Percentiles rank a stretch among this genome's conserved stretches.
These are phyloP conservation scores for Ustilago esculenta DNA, from an alignment of 1,284 basidiomycete species.

Conservation along the genomic window DNA sequence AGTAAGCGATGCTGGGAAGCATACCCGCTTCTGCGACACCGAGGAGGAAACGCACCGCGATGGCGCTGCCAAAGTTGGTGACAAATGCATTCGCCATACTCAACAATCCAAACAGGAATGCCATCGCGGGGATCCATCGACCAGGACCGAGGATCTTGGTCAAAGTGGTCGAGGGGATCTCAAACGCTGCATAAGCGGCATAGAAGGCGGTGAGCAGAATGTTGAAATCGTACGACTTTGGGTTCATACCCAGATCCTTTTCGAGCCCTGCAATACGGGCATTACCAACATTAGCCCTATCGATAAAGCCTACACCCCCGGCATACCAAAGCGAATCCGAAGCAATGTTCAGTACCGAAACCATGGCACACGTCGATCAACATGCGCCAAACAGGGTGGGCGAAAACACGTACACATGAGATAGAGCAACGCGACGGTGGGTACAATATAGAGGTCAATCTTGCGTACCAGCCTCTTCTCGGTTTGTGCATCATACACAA, in stretches of 20 bases:
- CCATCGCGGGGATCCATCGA: conserved; percentile 65
- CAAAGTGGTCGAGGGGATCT: conserved; percentile 75
- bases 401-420: conserved; percentile 17
- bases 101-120: conserved; percentile 47
- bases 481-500: conserved; percentile 69
- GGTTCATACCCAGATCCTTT: conserved; percentile 51
- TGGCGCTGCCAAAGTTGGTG: conserved; percentile 60
- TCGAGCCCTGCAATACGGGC: conserved; percentile 56
- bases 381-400: too few species aligned
- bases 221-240: conserved; percentile 49
- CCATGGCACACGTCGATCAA: too few species aligned
- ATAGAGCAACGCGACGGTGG: conserved; percentile 51
- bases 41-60: conserved; percentile 66
- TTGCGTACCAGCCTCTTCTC: conserved; percentile 50
- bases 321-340: not conserved
- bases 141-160: conserved; percentile 68
- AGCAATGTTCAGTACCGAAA: too few species aligned
- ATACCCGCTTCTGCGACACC: conserved; percentile 67
- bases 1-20: conserved; percentile 60
- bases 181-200: conserved; percentile 52
- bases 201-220: conserved; percentile 56
- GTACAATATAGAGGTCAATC: conserved; percentile 58
- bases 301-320: conserved; percentile 20
- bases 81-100: conserved; percentile 63
- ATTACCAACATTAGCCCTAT: conserved; percentile 58